Evolutionary conservation across 2,329 filamentous ascomycete species (phyloP).

Genomic region (Verticillium klebahnii): DNA sequence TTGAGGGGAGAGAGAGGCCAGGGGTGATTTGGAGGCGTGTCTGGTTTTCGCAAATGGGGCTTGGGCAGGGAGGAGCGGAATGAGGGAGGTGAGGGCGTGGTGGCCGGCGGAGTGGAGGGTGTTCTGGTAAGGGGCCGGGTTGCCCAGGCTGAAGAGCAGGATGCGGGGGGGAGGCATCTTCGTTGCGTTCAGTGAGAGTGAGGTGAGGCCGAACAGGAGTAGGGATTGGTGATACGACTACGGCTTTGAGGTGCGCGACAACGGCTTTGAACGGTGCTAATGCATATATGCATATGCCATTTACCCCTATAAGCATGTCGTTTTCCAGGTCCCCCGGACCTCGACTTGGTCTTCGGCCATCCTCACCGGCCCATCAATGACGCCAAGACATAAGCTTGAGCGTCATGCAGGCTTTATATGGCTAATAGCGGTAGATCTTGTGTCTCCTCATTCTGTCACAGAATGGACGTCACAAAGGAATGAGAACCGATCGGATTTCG

Average conservation of each 20-base stretch:
- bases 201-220: background rate
- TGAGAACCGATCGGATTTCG: background rate
- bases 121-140: slow-evolving; percentile 68
- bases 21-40: slow-evolving; percentile 45
- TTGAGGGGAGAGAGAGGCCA: slow-evolving; percentile 42
- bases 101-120: slow-evolving; percentile 89
- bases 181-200: background rate
- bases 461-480: background rate
- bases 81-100: slow-evolving; percentile 62
- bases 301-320: background rate
- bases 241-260: background rate
- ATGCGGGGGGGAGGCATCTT: slow-evolving; percentile 43
- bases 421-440: background rate
- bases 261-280: background rate
- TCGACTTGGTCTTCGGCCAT: background rate
- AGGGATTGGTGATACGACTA: background rate
- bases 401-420: background rate
- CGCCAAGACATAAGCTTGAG: background rate
- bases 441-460: background rate
- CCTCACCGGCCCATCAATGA: background rate
- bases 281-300: background rate
- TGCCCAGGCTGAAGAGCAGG: slow-evolving; percentile 83
- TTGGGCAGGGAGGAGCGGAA: slow-evolving; percentile 40
- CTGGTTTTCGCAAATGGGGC: slow-evolving; percentile 43
- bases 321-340: too few relatives aligned